A percentile compares a stretch with the other conserved stretches of the same genome.
Evolutionary conservation across 176 grass and related monocot species (phyloP).

Genomic region (Saccharum officinarum): DNA sequence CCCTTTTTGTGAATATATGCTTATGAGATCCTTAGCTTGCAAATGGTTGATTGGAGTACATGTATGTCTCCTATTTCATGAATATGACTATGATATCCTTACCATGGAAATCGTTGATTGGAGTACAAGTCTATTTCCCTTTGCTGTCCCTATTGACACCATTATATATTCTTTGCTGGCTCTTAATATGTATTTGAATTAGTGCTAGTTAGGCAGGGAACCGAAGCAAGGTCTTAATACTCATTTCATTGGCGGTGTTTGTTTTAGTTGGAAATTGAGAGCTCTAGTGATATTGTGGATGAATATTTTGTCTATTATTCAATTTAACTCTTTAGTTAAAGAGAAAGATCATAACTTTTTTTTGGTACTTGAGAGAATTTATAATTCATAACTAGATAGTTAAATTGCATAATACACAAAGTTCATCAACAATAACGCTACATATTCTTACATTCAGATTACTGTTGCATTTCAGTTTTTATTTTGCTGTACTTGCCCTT

Average conservation of each 20-base stretch:
- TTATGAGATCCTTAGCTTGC: no score
- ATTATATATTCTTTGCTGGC: not conserved
- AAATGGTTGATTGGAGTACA: no score
- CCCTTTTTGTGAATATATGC: not conserved
- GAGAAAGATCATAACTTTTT: not conserved
- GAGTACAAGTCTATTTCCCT: not conserved
- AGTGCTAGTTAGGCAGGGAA: not conserved
- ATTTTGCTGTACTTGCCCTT: not conserved
- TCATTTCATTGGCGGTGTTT: not conserved
- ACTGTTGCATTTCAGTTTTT: not conserved
- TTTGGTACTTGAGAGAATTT: not conserved
- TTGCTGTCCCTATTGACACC: not conserved
- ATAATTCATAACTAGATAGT: not conserved
- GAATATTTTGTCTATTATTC: not conserved
- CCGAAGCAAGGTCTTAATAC: not conserved
- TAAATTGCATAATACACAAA: not conserved
- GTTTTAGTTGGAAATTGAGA: not conserved
- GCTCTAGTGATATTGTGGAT: not conserved
- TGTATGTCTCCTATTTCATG: no score
- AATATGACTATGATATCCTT: no score
- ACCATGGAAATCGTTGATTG: no score
- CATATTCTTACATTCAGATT: not conserved
- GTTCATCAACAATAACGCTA: not conserved
- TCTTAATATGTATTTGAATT: not conserved
- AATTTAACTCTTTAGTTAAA: no score